A percentile compares a stretch with the other conserved stretches of the same genome.
phyloP scores from a whole-genome alignment of 2,329 filamentous ascomycete species.

The Fusarium compactum region DNA sequence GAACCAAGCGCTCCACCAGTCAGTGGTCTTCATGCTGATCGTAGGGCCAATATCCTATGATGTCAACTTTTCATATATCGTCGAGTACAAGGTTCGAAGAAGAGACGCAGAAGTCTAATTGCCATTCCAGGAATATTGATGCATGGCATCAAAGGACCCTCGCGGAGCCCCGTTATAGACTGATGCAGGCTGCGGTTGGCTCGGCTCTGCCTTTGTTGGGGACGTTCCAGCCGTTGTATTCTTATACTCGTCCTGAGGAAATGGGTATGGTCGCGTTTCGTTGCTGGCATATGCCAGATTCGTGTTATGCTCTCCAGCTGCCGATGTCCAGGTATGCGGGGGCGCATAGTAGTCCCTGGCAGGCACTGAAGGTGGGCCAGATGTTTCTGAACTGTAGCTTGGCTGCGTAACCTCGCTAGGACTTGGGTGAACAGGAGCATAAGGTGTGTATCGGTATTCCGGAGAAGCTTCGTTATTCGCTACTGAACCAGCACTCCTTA shows the following conservation, averaged over 20 bases:
- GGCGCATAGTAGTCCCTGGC: slow-evolving; percentile 67
- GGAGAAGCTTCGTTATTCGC: slow-evolving; percentile 62
- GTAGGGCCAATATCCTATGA: slow-evolving; percentile 35
- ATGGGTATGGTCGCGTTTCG: slow-evolving; percentile 63
- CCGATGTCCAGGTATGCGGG: slow-evolving; percentile 64
- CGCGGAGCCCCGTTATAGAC: slow-evolving; percentile 56
- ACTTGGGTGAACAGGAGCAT: slow-evolving; percentile 47
- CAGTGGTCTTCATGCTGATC: slow-evolving; percentile 42
- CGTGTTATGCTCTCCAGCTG: slow-evolving; percentile 60
- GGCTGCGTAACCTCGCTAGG: slow-evolving; percentile 51
- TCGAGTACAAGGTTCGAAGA: slow-evolving; percentile 36
- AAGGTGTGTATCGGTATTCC: slow-evolving; percentile 69
- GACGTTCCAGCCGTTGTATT: slow-evolving; percentile 43
- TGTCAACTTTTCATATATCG: slow-evolving; percentile 39
- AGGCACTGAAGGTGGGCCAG: slow-evolving; percentile 44
- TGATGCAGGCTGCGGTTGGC: slow-evolving; percentile 56
- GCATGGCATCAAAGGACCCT: slow-evolving; percentile 63
- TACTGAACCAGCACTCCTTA: slow-evolving; percentile 63
- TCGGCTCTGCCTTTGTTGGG: slow-evolving; percentile 52
- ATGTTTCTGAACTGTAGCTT: slow-evolving; percentile 50
- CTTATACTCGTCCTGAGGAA: slow-evolving; percentile 63
- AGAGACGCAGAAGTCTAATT: slow-evolving; percentile 51
- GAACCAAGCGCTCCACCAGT: slow-evolving; percentile 38
- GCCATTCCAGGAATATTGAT: slow-evolving; percentile 69
- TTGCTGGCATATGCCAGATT: slow-evolving; percentile 60